Evolutionary conservation across 805 yeast species (phyloP).

Genomic region (Yarrowia phangngaensis): DNA sequence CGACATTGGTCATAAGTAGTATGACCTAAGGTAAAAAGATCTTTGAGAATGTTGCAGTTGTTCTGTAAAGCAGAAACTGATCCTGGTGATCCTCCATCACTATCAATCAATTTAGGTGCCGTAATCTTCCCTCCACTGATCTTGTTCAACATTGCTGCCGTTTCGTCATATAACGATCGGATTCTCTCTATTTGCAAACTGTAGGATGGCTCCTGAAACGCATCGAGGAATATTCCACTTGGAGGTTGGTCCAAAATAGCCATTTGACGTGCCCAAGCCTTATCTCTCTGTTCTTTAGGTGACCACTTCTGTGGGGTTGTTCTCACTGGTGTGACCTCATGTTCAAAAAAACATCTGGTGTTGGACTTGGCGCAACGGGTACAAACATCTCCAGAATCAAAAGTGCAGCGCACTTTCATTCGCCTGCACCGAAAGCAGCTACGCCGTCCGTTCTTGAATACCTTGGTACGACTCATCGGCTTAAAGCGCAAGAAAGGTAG

Average conservation of each 20-base stretch:
- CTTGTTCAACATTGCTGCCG: slow-evolving; percentile 8
- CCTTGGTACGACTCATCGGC: slow-evolving; percentile 24
- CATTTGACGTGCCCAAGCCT: slow-evolving; percentile 17
- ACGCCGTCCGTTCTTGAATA: slow-evolving; percentile 25
- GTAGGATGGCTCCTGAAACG: slow-evolving; percentile 13
- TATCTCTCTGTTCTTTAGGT: slow-evolving; percentile 6
- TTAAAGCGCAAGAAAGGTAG: too few relatives aligned
- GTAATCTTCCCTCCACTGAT: slow-evolving; percentile 7
- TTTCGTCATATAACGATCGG: slow-evolving; percentile 1
- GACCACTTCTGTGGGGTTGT: slow-evolving; percentile 1
- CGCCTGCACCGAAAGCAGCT: slow-evolving; percentile 24
- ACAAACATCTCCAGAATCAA: slow-evolving; percentile 20
- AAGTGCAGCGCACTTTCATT: slow-evolving; percentile 23
- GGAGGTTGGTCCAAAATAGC: slow-evolving; percentile 19
- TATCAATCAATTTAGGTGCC: slow-evolving; percentile 3
- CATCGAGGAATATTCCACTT: slow-evolving; percentile 4
- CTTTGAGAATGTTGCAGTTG: slow-evolving; percentile 20
- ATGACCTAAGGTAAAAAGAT: slow-evolving; percentile 14
- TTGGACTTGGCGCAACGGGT: slow-evolving; percentile 24
- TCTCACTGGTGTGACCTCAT: slow-evolving; percentile 11
- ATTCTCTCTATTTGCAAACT: slow-evolving; percentile 7
- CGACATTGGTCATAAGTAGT: slow-evolving; percentile 11
- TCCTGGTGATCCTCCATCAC: not conserved
- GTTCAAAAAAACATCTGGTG: slow-evolving; percentile 22
- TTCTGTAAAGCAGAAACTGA: slow-evolving; percentile 2